Evolutionary conservation across 371 early-diverging fungal species (phyloP).

Genomic region (Rhizopus microsporus): DNA sequence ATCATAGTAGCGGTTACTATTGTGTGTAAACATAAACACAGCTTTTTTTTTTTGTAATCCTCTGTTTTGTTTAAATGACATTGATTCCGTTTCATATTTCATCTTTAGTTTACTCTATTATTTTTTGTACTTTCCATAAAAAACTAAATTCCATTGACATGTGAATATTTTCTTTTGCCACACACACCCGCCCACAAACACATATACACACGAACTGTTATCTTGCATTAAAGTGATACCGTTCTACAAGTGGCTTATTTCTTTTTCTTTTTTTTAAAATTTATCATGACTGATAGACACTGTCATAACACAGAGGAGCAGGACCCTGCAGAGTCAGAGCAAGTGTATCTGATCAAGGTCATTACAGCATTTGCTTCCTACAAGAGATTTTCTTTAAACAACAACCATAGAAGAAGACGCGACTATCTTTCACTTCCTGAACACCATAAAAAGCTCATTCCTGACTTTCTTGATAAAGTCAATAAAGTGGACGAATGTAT

Average conservation of each 20-base stretch:
- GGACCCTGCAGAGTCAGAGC: slow-evolving; percentile 27
- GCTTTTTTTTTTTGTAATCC: background rate
- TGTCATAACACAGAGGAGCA: slow-evolving; percentile 1
- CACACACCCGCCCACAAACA: background rate
- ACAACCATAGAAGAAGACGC: slow-evolving; percentile 71
- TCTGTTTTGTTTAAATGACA: background rate
- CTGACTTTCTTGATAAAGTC: slow-evolving; percentile 53
- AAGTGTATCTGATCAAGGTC: slow-evolving; percentile 61
- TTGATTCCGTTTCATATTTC: background rate
- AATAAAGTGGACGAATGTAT: slow-evolving; percentile 47
- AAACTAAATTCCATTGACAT: background rate
- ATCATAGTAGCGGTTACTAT: background rate
- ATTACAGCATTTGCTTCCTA: slow-evolving; percentile 75
- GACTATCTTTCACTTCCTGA: slow-evolving; percentile 67
- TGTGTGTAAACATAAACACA: no score
- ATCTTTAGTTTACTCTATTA: background rate
- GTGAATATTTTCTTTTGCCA: slow-evolving; percentile 2
- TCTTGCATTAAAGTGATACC: background rate
- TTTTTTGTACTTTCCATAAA: background rate
- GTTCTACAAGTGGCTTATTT: background rate
- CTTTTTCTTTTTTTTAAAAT: background rate
- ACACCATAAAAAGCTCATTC: slow-evolving; percentile 65
- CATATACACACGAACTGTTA: no score
- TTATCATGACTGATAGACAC: background rate
- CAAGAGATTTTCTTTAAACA: slow-evolving; percentile 62